Percentiles rank a stretch among this genome's conserved stretches.
Evolutionary conservation across 2,329 filamentous ascomycete genomes (phyloP).

Genomic region (Verruconis gallopava): DNA sequence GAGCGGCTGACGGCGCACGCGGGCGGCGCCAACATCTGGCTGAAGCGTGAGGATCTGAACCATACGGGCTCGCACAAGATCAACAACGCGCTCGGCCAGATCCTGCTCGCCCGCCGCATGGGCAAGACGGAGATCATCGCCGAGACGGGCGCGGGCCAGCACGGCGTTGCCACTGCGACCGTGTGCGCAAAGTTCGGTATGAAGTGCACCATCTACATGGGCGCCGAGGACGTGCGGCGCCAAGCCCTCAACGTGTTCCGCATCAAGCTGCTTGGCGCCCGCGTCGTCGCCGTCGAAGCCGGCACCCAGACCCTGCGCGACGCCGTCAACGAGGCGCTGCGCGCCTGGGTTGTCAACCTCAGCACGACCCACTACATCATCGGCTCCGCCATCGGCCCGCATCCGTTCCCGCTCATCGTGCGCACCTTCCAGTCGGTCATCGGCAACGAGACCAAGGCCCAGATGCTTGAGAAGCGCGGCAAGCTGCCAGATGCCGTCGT

Average conservation of each 20-base stretch:
- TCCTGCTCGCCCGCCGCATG: conserved; percentile 69
- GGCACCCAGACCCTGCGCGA: conserved; percentile 54
- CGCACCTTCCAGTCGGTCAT: conserved; percentile 97
- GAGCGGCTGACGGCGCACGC: conserved; percentile 78
- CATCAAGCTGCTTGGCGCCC: conserved; percentile 89
- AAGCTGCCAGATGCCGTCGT: conserved; percentile 93
- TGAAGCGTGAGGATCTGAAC: conserved; percentile 95
- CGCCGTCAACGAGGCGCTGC: conserved; percentile 86
- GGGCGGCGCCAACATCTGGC: conserved; percentile 89
- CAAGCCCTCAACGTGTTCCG: conserved; percentile 97
- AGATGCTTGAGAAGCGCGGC: conserved; percentile 72
- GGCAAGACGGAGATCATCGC: conserved; percentile 97
- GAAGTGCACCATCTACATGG: conserved; percentile 98
- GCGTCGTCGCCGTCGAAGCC: conserved; percentile 84
- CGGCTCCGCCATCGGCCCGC: conserved; percentile 90
- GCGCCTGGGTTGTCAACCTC: conserved; percentile 85
- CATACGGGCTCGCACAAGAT: conserved; percentile 99
- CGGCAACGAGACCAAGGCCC: conserved; percentile 82
- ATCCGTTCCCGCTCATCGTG: conserved; percentile 95
- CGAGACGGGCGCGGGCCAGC: conserved; percentile 93
- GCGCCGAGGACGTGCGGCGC: conserved; percentile 88
- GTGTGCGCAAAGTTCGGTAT: conserved; percentile 97
- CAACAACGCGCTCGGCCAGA: conserved; percentile 93
- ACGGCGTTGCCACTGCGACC: conserved; percentile 93
- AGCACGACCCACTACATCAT: conserved; percentile 97